phyloP scores from a whole-genome alignment of 345 rosid genomes.

The Eucalyptus cladocalyx region DNA sequence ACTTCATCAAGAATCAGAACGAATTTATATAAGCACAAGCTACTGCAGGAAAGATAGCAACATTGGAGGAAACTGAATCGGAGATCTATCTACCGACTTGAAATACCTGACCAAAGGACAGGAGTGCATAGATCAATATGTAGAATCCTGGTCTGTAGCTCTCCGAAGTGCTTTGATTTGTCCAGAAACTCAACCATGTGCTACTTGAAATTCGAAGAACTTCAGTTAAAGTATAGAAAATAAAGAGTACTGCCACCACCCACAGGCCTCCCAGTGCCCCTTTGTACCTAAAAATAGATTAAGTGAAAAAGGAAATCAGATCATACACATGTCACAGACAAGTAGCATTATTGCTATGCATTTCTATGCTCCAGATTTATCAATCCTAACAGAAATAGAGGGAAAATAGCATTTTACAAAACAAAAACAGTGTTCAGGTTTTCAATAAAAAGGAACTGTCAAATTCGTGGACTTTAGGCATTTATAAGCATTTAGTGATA shows the following conservation, averaged over 20 bases:
- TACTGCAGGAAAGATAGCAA: background rate
- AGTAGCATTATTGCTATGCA: background rate
- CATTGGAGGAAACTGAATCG: background rate
- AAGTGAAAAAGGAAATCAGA: background rate
- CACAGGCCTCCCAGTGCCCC: conserved; percentile 82
- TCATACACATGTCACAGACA: background rate
- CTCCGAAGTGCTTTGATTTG: conserved; percentile 49
- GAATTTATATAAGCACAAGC: background rate
- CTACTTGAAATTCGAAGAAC: conserved; percentile 81
- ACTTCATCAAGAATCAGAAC: background rate
- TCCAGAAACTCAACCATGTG: conserved; percentile 93
- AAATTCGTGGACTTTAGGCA: background rate
- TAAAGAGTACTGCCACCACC: conserved; percentile 66
- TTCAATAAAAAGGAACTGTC: background rate
- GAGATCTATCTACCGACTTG: background rate
- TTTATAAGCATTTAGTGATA: background rate
- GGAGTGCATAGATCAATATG: conserved; percentile 51
- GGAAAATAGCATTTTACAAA: background rate
- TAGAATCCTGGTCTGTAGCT: conserved; percentile 48
- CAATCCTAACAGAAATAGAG: background rate
- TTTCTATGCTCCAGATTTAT: background rate
- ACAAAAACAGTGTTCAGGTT: background rate
- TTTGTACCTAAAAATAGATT: conserved; percentile 40
- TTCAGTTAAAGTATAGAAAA: conserved; percentile 65
- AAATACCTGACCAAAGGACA: conserved; percentile 76